A percentile compares a stretch with the other conserved stretches of the same genome.
Evolutionary conservation across 495 filamentous ascomycete genomes (phyloP).

Genomic region (Penicillium ucsense): DNA sequence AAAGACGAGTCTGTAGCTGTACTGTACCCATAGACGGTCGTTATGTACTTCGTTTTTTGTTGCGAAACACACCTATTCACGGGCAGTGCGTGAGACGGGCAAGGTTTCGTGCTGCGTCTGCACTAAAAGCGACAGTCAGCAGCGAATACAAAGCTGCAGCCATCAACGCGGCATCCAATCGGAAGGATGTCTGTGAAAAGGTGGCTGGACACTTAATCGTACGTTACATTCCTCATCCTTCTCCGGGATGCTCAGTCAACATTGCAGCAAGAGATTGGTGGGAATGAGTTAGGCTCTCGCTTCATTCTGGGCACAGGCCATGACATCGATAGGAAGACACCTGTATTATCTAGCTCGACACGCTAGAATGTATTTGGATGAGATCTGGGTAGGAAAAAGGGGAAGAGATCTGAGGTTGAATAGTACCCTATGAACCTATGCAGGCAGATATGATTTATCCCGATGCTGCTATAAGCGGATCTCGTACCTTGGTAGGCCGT

Average conservation of each 20-base stretch:
- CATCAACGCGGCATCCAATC: constrained; percentile 8
- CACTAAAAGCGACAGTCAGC: background rate
- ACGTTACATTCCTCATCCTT: background rate
- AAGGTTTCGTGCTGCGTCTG: no score
- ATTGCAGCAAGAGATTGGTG: background rate
- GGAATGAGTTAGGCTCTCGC: background rate
- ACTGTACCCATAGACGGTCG: no score
- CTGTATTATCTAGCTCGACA: background rate
- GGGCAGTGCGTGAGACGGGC: no score
- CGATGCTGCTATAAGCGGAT: no score
- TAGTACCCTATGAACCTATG: background rate
- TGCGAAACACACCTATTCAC: no score
- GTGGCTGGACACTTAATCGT: background rate
- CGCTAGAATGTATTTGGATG: background rate
- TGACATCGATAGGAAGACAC: no score
- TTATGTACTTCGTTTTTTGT: no score
- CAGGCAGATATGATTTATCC: no score
- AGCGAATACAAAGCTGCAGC: constrained; percentile 3
- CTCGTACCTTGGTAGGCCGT: background rate
- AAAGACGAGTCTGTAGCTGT: no score
- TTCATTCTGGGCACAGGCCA: background rate
- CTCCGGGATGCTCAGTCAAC: background rate
- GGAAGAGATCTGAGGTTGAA: background rate
- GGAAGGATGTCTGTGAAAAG: constrained; percentile 1
- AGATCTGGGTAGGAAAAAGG: background rate